A percentile compares a stretch with the other conserved stretches of the same genome.
phyloP scores from a whole-genome alignment of 768 basidiomycete species.

The Lactifluus volemus region DNA sequence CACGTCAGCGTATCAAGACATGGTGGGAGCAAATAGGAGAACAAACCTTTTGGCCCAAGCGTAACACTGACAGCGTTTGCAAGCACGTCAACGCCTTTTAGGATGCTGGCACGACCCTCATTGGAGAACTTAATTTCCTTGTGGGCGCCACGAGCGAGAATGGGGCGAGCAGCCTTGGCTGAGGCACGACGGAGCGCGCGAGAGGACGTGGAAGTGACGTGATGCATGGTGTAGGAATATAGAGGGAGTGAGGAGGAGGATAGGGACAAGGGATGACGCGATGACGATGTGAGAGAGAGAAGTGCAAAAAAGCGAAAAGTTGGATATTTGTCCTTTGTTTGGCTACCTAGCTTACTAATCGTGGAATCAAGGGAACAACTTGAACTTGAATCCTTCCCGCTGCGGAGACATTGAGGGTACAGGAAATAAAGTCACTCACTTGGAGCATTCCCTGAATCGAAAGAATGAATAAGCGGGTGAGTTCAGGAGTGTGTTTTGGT shows the following conservation, averaged over 20 bases:
- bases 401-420: too few species aligned
- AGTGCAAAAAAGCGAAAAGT: neutral
- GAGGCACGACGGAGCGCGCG: conserved; percentile 61
- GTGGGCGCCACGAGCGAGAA: conserved; percentile 66
- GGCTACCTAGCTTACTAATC: conserved; percentile 18
- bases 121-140: conserved; percentile 98
- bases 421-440: too few species aligned
- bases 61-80: conserved; percentile 97
- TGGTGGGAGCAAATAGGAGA: neutral
- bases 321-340: neutral
- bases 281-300: neutral
- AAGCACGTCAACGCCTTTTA: conserved; percentile 93
- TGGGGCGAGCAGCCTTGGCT: conserved; percentile 44
- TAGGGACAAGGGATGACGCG: conserved; percentile 8
- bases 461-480: too few species aligned
- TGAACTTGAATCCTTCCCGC: too few species aligned
- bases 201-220: conserved; percentile 56
- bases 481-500: too few species aligned
- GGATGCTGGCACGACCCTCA: conserved; percentile 86
- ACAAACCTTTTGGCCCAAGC: conserved; percentile 86
- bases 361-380: conserved; percentile 13
- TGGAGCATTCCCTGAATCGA: too few species aligned
- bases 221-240: conserved; percentile 47
- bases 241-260: conserved; percentile 10
- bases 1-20: conserved; percentile 15